Base-by-base conservation (phyloP, 768 basidiomycete species). In the Mycena floridula region DNA sequence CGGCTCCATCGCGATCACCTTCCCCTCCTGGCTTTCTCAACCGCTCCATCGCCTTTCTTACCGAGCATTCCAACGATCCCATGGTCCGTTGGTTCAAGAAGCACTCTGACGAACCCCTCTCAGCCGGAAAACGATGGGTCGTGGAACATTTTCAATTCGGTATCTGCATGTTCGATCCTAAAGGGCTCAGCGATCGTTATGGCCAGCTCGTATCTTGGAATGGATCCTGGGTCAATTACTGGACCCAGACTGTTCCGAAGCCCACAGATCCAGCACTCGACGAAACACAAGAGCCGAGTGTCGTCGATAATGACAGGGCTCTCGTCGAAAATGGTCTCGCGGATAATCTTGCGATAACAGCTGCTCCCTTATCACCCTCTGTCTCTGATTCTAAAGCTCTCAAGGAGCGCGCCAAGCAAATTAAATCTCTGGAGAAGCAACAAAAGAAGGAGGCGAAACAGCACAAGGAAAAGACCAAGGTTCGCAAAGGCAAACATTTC, bases 201-300 rank as follows among this genome's bases (percentile, higher is more conserved):
- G 50, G 58, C 9, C 57, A 50, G 11, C 60, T 82, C 15, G 70
- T 74, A 5, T 57, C 50, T 0, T 80, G 79, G 77, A 51, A 63
- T 26, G 67, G 70, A n/a, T 74, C 74, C 3, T 81, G 79, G 79
- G 59, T 76, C 9, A 79, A 79, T 55, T 81, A 77, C 50, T 82
- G 75, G 74, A 80, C 77, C n/a, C 63, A 69, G 41, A 77, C 76
- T 43, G 59, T 8, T 54, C 66, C 36, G 46, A 47, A 44, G 16
- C 18, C 12, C 36, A 47, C 30, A n/a, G 18, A 23, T 28, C 40
- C 50, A n/a, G 40, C 48, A 25, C 54, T 40, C 23, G 23, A 21
- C 15, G 42, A 44, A 9, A 5, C 15, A 27, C 20, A 32, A 15
- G 23, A 49, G 18, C n/a, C n/a, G n/a, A 2, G 36, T 16, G n/a